These are phyloP conservation scores for Populus trichocarpa DNA, from an alignment of 441 rosid species.

Conservation along the genomic window DNA sequence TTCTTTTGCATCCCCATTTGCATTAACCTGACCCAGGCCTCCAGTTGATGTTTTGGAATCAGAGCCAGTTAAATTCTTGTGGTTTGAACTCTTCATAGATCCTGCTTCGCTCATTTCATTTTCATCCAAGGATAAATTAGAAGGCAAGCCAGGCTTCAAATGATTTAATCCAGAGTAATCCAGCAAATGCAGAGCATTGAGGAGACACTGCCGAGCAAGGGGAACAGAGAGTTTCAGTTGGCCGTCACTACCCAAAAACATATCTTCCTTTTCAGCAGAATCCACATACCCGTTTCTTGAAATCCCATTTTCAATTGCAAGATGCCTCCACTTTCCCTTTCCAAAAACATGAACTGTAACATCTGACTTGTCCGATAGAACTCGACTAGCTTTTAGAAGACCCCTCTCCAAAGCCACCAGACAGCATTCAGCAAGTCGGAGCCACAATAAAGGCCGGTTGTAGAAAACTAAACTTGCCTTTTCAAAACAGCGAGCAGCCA, in stretches of 20 bases:
- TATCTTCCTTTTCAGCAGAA: constrained; percentile 34
- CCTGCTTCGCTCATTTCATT: constrained; percentile 41
- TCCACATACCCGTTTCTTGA: constrained; percentile 39
- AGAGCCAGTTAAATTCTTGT: constrained; percentile 28
- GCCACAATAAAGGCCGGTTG: constrained; percentile 79
- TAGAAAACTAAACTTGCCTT: constrained; percentile 70
- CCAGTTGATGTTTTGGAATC: constrained; percentile 42
- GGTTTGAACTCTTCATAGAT: constrained; percentile 34
- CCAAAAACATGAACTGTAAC: constrained; percentile 63
- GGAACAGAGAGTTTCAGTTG: constrained; percentile 73
- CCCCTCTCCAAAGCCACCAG: constrained; percentile 83
- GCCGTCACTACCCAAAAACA: constrained; percentile 34
- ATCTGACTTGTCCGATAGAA: constrained; percentile 49
- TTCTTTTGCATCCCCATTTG: constrained; percentile 71
- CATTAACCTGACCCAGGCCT: constrained; percentile 43
- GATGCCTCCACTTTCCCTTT: constrained; percentile 91
- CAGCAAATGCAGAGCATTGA: constrained; percentile 66
- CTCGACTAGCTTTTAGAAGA: constrained; percentile 38
- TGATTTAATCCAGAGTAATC: constrained; percentile 33
- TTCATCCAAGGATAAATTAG: constrained; percentile 39
- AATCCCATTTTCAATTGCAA: constrained; percentile 51
- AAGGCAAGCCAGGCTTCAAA: constrained; percentile 34
- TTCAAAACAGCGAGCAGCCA: constrained; percentile 85
- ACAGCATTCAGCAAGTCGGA: constrained; percentile 94
- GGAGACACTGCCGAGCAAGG: constrained; percentile 77